A percentile compares a stretch with the other conserved stretches of the same genome.
Evolutionary conservation across 345 rosid genomes (phyloP).

Genomic region (Chamaenerion angustifolium): DNA sequence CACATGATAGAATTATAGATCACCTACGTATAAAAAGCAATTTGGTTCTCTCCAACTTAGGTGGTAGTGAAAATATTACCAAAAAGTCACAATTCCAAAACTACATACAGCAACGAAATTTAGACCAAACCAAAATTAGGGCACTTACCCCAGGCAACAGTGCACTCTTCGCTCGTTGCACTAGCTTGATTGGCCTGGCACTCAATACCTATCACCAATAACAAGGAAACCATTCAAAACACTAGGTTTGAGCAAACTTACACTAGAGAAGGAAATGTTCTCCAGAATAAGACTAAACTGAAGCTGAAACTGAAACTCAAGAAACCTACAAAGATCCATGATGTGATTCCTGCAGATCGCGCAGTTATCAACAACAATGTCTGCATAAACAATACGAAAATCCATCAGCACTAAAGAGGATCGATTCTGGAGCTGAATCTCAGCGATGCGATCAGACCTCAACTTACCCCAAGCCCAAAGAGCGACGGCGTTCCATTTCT

Average conservation of each 20-base stretch:
- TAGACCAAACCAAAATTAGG: neutral
- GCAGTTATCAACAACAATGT: constrained; percentile 88
- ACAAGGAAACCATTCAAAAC: neutral
- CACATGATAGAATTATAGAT: too few species aligned
- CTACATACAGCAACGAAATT: neutral
- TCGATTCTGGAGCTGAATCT: neutral
- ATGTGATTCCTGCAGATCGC: constrained; percentile 96
- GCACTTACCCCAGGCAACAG: constrained; percentile 88
- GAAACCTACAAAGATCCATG: constrained; percentile 71
- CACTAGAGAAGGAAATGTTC: neutral
- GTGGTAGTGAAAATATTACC: too few species aligned
- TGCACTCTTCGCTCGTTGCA: constrained; percentile 92
- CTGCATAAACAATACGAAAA: constrained; percentile 24
- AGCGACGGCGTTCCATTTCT: too few species aligned
- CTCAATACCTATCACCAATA: constrained; percentile 54
- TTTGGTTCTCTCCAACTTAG: too few species aligned
- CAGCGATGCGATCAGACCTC: neutral
- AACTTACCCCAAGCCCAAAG: constrained; percentile 80
- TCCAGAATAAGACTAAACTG: neutral
- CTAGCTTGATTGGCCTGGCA: constrained; percentile 94
- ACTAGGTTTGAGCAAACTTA: neutral
- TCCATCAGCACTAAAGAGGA: constrained; percentile 1
- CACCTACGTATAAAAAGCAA: too few species aligned
- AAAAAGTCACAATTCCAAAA: too few species aligned
- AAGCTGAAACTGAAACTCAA: too few species aligned